phyloP scores from a whole-genome alignment of 1,284 basidiomycete species.

The Fomes fomentarius region DNA sequence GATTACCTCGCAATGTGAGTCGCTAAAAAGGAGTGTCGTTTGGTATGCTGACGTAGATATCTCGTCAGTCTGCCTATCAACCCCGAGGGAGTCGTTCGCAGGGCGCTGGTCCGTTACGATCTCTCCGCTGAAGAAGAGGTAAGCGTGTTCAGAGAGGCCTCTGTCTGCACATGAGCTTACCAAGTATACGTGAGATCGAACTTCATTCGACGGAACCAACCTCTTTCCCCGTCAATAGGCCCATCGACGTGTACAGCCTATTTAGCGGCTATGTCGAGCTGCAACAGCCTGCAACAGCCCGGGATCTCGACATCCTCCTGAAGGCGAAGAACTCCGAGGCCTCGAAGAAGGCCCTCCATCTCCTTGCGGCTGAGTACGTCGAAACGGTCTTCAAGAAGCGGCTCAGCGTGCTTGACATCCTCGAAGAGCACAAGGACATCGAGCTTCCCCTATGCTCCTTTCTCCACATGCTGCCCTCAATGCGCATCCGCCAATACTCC shows the following conservation, averaged over 20 bases:
- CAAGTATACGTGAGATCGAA: slow-evolving; percentile 34
- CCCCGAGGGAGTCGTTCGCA: slow-evolving; percentile 41
- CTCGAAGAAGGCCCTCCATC: slow-evolving; percentile 27
- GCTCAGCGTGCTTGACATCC: slow-evolving; percentile 48
- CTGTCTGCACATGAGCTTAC: neutral
- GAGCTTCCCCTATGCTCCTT: slow-evolving; percentile 42
- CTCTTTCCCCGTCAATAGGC: slow-evolving; percentile 43
- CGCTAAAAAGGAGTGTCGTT: no score
- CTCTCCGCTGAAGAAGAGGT: slow-evolving; percentile 49
- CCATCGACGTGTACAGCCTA: slow-evolving; percentile 40
- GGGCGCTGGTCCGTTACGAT: slow-evolving; percentile 44
- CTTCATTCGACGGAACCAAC: slow-evolving; percentile 43
- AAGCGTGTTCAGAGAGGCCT: neutral
- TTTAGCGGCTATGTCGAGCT: slow-evolving; percentile 53
- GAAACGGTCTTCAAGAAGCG: slow-evolving; percentile 41
- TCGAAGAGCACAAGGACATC: slow-evolving; percentile 45
- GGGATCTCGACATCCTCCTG: slow-evolving; percentile 37
- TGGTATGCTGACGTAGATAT: neutral
- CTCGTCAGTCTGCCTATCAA: slow-evolving; percentile 44
- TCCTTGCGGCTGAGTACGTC: slow-evolving; percentile 37
- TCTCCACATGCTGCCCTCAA: slow-evolving; percentile 47
- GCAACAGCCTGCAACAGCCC: slow-evolving; percentile 46
- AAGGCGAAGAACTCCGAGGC: slow-evolving; percentile 22
- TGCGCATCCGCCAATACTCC: slow-evolving; percentile 55
- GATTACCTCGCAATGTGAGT: slow-evolving; percentile 52